Evolutionary conservation across 2,329 filamentous ascomycete species (phyloP).

Genomic region (Pseudogymnoascus destructans): DNA sequence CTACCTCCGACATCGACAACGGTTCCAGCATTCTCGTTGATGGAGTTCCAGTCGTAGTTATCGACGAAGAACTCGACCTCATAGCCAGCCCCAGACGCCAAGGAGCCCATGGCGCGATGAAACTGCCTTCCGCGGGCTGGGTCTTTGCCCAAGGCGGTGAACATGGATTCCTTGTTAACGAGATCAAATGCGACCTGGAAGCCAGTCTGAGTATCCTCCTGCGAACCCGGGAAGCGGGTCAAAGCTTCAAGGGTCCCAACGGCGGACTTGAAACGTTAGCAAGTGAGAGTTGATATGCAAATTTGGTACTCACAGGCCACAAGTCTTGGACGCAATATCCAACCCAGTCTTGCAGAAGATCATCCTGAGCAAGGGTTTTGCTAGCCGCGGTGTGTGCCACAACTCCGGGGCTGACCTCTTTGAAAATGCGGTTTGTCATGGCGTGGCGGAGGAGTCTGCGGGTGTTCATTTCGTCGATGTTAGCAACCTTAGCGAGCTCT

Average conservation of each 20-base stretch:
- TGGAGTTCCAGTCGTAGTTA: slow-evolving; percentile 38
- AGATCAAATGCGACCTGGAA: slow-evolving; percentile 40
- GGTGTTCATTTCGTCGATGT: slow-evolving; percentile 28
- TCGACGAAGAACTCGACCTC: slow-evolving; percentile 39
- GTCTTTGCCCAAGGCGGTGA: slow-evolving; percentile 38
- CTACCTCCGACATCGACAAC: slow-evolving; percentile 48
- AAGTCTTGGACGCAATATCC: slow-evolving; percentile 42
- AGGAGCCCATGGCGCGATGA: slow-evolving; percentile 40
- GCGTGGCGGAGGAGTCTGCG: slow-evolving; percentile 38
- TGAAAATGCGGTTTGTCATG: slow-evolving; percentile 43
- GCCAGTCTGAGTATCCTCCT: slow-evolving; percentile 34
- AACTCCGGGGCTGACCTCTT: slow-evolving; percentile 35
- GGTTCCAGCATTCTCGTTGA: slow-evolving; percentile 34
- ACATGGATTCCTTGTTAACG: slow-evolving; percentile 39
- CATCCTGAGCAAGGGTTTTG: slow-evolving; percentile 36
- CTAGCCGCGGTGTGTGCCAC: slow-evolving; percentile 45
- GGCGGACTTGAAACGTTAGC: slow-evolving; percentile 28
- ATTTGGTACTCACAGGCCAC: slow-evolving; percentile 22
- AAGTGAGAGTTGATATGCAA: background rate
- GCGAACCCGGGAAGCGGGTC: slow-evolving; percentile 34
- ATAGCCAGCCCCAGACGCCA: slow-evolving; percentile 44
- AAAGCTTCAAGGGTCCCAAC: slow-evolving; percentile 35
- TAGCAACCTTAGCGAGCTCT: slow-evolving; percentile 28
- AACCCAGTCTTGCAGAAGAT: slow-evolving; percentile 38
- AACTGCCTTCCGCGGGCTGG: slow-evolving; percentile 37